Conservation (phyloP, 768 basidiomycete genomes). For the Boletus rubroflammeus region DNA sequence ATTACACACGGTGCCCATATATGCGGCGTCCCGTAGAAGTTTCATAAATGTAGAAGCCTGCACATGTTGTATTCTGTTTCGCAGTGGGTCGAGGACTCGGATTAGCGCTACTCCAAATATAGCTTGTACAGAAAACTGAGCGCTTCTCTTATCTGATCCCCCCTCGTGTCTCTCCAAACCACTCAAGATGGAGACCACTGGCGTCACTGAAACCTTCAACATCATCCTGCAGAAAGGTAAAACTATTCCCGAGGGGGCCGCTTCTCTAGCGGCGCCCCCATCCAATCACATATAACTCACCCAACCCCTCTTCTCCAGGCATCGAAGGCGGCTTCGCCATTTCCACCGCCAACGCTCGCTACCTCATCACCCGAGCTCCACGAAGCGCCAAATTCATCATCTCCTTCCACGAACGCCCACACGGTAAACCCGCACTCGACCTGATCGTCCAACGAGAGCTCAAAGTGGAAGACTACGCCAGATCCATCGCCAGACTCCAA, state of each 20-base stretch:
- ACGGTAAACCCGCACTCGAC: conserved; percentile 43
- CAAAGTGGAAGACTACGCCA: conserved; percentile 16
- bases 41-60: too few species aligned
- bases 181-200: not conserved
- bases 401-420: conserved; percentile 43
- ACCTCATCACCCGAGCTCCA: conserved; percentile 44
- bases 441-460: conserved; percentile 38
- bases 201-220: not conserved
- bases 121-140: too few species aligned
- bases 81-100: too few species aligned
- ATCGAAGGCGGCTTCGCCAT: conserved; percentile 66
- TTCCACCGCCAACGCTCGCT: conserved; percentile 55
- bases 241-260: too few species aligned
- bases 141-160: not conserved
- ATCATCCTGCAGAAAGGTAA: conserved; percentile 7
- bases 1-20: too few species aligned
- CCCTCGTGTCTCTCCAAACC: not conserved
- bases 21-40: too few species aligned
- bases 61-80: too few species aligned
- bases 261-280: too few species aligned
- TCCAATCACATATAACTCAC: not conserved
- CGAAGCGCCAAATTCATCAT: conserved; percentile 41
- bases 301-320: not conserved
- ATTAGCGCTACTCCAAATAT: too few species aligned
- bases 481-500: conserved; percentile 40